Percentiles rank a stretch among this genome's conserved stretches.
Conservation (phyloP, 2,329 filamentous ascomycete species). For the Aspergillus japonicus region DNA sequence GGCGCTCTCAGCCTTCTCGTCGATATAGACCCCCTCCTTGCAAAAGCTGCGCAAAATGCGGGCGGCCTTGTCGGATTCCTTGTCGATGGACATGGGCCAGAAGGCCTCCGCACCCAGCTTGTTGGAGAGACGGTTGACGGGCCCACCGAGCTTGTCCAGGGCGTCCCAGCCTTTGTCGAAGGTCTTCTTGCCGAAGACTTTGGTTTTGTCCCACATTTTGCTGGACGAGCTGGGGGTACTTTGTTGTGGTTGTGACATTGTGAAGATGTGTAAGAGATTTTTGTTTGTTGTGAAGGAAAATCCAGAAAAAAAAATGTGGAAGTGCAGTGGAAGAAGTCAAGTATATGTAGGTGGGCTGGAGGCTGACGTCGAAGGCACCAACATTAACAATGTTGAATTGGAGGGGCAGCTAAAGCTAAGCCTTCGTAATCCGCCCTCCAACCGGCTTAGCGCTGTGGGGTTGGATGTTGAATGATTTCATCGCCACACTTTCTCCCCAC, state of each 20-base stretch:
- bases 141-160: constrained; percentile 67
- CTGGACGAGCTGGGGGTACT: neutral
- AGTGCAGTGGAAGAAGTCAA: too few relatives aligned
- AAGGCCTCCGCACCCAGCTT: constrained; percentile 78
- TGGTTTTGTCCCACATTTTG: constrained; percentile 33
- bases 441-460: neutral
- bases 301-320: too few relatives aligned
- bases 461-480: neutral
- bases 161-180: constrained; percentile 71
- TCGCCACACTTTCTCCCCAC: neutral
- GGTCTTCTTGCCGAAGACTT: constrained; percentile 56
- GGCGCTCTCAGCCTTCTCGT: constrained; percentile 51
- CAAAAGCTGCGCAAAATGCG: constrained; percentile 87
- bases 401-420: neutral
- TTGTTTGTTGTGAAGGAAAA: neutral
- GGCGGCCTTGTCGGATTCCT: constrained; percentile 87
- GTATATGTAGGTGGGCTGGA: neutral
- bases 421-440: neutral
- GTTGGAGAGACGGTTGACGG: constrained; percentile 77
- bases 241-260: constrained; percentile 5
- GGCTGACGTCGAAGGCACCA: neutral
- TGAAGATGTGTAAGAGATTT: neutral
- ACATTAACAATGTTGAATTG: neutral
- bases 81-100: constrained; percentile 80
- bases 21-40: constrained; percentile 68